Evolutionary conservation across 345 rosid species (phyloP).

Genomic region (Cochlearia excelsa): DNA sequence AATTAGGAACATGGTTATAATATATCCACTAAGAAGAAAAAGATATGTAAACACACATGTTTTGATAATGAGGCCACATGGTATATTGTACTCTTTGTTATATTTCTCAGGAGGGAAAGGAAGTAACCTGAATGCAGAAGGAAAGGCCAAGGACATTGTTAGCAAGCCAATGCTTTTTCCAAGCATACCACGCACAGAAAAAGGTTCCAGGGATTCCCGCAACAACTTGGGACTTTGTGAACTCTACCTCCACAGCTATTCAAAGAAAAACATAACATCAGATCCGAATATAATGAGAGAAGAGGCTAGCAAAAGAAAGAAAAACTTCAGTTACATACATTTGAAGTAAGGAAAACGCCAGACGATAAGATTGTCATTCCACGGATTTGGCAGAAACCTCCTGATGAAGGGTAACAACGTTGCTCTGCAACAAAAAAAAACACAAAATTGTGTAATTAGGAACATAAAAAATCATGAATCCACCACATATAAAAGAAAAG

Average conservation of each 20-base stretch:
- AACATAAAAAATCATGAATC: slow-evolving; percentile 6
- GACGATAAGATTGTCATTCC: slow-evolving; percentile 75
- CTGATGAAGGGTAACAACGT: slow-evolving; percentile 80
- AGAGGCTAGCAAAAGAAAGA: background rate
- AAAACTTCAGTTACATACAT: slow-evolving; percentile 49
- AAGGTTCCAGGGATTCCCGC: slow-evolving; percentile 97
- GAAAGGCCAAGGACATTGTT: slow-evolving; percentile 92
- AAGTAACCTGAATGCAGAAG: slow-evolving; percentile 96
- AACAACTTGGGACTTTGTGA: slow-evolving; percentile 84
- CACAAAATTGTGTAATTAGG: slow-evolving; percentile 26
- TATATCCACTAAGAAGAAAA: no score
- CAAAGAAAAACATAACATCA: slow-evolving; percentile 36
- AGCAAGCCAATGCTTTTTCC: slow-evolving; percentile 97
- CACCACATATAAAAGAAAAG: background rate
- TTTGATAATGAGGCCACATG: background rate
- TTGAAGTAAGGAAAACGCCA: slow-evolving; percentile 80
- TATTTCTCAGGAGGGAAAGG: slow-evolving; percentile 8
- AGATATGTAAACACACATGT: no score
- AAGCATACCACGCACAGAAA: slow-evolving; percentile 98
- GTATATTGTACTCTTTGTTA: background rate
- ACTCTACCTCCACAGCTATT: slow-evolving; percentile 94
- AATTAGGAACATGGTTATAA: background rate
- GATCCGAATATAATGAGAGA: background rate
- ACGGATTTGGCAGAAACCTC: slow-evolving; percentile 63
- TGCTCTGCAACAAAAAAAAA: slow-evolving; percentile 52